Percentiles rank a stretch among this genome's conserved stretches.
Evolutionary conservation across 148 eudicot species (phyloP).

Genomic region (Chenopodium suecicum): DNA sequence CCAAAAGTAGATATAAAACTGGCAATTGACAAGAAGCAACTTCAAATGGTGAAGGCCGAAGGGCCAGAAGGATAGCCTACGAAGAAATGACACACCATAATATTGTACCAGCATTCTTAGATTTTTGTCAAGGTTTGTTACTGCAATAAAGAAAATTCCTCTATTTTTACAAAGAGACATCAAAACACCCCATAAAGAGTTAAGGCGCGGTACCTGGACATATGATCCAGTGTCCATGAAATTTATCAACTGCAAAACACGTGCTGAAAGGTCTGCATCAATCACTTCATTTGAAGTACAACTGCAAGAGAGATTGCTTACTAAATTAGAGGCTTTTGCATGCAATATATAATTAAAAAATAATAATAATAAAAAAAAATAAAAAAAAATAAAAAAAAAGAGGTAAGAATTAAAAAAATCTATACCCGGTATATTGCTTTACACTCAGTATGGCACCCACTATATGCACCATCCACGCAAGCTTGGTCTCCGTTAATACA

Average conservation of each 20-base stretch:
- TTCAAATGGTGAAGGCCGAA: not conserved
- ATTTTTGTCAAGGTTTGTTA: not conserved
- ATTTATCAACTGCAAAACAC: constrained; percentile 75
- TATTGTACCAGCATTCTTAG: not conserved
- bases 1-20: not conserved
- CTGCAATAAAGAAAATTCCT: not conserved
- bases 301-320: constrained; percentile 37
- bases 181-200: not conserved
- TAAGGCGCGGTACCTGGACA: constrained; percentile 55
- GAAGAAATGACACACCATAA: not conserved
- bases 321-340: not conserved
- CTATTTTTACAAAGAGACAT: not conserved
- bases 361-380: not conserved
- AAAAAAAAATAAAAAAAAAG: not conserved
- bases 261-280: constrained; percentile 95
- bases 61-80: not conserved
- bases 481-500: constrained; percentile 64
- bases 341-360: not conserved
- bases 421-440: constrained; percentile 55
- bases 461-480: constrained; percentile 93
- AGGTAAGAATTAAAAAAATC: constrained; percentile 25
- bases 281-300: constrained; percentile 68
- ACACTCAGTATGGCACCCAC: constrained; percentile 68
- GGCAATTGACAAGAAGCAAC: not conserved
- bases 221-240: constrained; percentile 74